Evolutionary conservation across 148 eudicot genomes (phyloP).

Genomic region (Rhododendron molle): DNA sequence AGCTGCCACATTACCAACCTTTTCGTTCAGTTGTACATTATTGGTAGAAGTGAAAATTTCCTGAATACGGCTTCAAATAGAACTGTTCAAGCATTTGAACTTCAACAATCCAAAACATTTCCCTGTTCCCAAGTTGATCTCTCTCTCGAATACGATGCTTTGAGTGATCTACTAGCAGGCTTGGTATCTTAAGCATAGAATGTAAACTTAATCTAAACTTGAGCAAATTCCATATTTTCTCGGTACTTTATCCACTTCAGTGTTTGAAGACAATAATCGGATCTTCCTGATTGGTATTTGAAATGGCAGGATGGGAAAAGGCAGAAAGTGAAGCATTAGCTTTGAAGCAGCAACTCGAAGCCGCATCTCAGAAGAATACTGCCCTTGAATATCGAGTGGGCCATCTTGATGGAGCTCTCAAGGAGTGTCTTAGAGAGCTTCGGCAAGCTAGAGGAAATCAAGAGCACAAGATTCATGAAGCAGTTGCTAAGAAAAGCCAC

Average conservation of each 20-base stretch:
- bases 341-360: slow-evolving; percentile 66
- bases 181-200: background rate
- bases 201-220: background rate
- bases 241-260: background rate
- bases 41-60: background rate
- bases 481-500: slow-evolving; percentile 38
- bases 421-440: slow-evolving; percentile 86
- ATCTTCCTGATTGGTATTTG: background rate
- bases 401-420: slow-evolving; percentile 88
- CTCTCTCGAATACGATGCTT: background rate
- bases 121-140: background rate
- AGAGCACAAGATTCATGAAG: slow-evolving; percentile 53
- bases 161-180: background rate
- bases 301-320: slow-evolving; percentile 78
- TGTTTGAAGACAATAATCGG: background rate
- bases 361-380: slow-evolving; percentile 44
- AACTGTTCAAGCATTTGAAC: background rate
- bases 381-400: slow-evolving; percentile 59
- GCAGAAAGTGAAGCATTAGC: slow-evolving; percentile 66
- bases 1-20: background rate
- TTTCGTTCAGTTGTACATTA: background rate
- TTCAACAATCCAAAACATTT: background rate
- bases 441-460: slow-evolving; percentile 72
- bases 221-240: background rate
- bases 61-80: background rate